These are phyloP conservation scores for Penicillium rolfsii DNA, from an alignment of 2,329 filamentous ascomycete species.

Conservation along the genomic window DNA sequence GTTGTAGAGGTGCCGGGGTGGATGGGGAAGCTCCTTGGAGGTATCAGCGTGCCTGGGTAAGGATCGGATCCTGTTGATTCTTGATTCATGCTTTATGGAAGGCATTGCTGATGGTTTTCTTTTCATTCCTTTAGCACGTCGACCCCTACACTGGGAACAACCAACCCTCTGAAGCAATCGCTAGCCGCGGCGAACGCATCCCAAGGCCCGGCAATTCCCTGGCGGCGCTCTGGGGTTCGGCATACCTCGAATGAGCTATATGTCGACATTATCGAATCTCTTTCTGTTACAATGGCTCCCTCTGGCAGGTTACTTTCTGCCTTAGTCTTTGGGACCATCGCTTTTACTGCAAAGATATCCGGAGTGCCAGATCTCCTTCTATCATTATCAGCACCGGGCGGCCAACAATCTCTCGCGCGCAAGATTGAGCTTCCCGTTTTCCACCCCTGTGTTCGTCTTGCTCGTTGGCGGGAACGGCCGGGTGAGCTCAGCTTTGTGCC, in stretches of 20 bases:
- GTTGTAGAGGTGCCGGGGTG: constrained; percentile 89
- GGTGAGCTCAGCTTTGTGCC: constrained; percentile 96
- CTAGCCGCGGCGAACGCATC: constrained; percentile 39
- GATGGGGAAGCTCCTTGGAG: constrained; percentile 84
- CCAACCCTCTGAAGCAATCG: constrained; percentile 47
- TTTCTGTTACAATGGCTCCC: constrained; percentile 85
- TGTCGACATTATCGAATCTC: constrained; percentile 89
- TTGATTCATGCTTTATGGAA: background rate
- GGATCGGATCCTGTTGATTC: constrained; percentile 6
- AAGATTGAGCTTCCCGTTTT: constrained; percentile 90
- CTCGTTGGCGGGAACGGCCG: constrained; percentile 84
- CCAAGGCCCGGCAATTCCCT: constrained; percentile 68
- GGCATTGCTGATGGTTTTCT: background rate
- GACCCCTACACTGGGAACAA: constrained; percentile 46
- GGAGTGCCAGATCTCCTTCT: constrained; percentile 90
- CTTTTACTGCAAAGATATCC: constrained; percentile 92
- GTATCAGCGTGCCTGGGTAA: constrained; percentile 79
- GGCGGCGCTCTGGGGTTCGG: constrained; percentile 87
- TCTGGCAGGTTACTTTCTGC: constrained; percentile 86
- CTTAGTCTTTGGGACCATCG: constrained; percentile 87
- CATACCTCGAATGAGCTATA: constrained; percentile 98
- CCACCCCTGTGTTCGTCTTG: constrained; percentile 89
- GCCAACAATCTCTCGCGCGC: constrained; percentile 72
- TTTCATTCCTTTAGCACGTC: constrained; percentile 31
- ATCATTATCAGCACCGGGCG: constrained; percentile 76